Percentiles rank a stretch among this genome's conserved stretches.
These are phyloP conservation scores for Aspergillaceae sp. DNA, from an alignment of 2,329 filamentous ascomycete genomes.

Conservation along the genomic window DNA sequence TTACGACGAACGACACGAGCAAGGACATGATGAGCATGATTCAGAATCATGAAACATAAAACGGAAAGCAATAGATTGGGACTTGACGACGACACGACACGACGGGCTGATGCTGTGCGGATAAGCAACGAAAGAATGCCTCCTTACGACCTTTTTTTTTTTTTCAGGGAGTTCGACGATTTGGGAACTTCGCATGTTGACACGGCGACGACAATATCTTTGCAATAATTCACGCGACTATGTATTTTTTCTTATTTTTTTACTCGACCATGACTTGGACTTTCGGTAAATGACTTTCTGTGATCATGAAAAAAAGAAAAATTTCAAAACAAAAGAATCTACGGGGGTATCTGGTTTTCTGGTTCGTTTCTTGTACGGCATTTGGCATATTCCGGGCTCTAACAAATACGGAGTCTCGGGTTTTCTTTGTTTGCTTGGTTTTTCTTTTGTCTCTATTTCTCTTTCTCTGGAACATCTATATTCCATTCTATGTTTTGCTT, in stretches of 20 bases:
- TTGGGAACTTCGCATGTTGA: background rate
- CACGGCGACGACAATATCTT: too few species aligned
- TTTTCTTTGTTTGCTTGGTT: constrained; percentile 2
- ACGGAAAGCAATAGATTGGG: background rate
- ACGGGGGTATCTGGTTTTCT: background rate
- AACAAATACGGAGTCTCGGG: background rate
- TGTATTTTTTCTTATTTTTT: constrained; percentile 6
- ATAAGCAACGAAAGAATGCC: background rate
- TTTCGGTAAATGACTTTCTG: too few species aligned
- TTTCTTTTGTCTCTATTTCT: constrained; percentile 5
- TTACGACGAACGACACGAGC: background rate
- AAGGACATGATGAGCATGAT: background rate
- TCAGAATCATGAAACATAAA: background rate
- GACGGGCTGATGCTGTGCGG: constrained; percentile 6
- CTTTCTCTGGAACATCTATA: constrained; percentile 4
- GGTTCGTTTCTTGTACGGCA: background rate
- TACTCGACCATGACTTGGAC: background rate
- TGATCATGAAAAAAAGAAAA: too few species aligned
- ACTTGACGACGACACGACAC: background rate
- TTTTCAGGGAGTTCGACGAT: constrained; percentile 10
- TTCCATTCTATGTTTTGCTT: constrained; percentile 2
- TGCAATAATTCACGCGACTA: background rate
- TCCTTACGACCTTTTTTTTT: constrained; percentile 15
- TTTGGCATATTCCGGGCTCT: too few species aligned
- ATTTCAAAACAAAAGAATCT: too few species aligned